Conservation (phyloP, 148 eudicot species). For the Agrostemma githago region DNA sequence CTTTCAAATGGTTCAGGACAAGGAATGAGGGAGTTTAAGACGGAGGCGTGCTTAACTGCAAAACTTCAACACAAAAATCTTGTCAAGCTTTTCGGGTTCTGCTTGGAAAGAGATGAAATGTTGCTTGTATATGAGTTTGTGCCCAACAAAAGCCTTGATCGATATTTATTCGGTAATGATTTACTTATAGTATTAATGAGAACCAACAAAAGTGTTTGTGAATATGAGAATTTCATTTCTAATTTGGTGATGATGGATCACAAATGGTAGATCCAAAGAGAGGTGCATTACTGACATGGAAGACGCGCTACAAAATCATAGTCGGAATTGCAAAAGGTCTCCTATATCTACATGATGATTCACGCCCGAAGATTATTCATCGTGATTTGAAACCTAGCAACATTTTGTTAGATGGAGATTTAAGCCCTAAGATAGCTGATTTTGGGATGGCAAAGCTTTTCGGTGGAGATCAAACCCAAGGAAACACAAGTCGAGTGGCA, state of each 20-base stretch:
- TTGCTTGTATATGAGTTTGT: conserved; percentile 32
- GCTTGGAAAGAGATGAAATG: conserved; percentile 26
- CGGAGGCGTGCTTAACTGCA: conserved; percentile 28
- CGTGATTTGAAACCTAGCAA: conserved; percentile 77
- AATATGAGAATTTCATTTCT: not conserved
- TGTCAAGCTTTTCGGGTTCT: conserved; percentile 28
- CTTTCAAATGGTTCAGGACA: conserved; percentile 29
- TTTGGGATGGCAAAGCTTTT: conserved; percentile 71
- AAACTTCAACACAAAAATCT: conserved; percentile 35
- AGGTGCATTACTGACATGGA: conserved; percentile 24
- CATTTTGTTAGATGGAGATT: conserved; percentile 58
- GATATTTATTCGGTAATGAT: conserved; percentile 22
- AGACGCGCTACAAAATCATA: conserved; percentile 31
- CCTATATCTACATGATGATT: conserved; percentile 61
- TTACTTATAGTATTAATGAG: not conserved
- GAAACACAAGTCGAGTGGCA: conserved; percentile 45
- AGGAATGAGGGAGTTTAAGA: conserved; percentile 29
- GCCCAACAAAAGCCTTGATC: conserved; percentile 31
- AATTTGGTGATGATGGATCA: not conserved
- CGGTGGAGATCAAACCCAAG: conserved; percentile 53
- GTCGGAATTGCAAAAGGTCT: conserved; percentile 73
- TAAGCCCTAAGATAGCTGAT: conserved; percentile 68
- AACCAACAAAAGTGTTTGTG: not conserved
- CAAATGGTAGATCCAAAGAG: conserved; percentile 18
- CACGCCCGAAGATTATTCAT: conserved; percentile 52